These are phyloP conservation scores for Asterophora lycoperdoides DNA, from an alignment of 768 basidiomycete genomes.

Conservation along the genomic window DNA sequence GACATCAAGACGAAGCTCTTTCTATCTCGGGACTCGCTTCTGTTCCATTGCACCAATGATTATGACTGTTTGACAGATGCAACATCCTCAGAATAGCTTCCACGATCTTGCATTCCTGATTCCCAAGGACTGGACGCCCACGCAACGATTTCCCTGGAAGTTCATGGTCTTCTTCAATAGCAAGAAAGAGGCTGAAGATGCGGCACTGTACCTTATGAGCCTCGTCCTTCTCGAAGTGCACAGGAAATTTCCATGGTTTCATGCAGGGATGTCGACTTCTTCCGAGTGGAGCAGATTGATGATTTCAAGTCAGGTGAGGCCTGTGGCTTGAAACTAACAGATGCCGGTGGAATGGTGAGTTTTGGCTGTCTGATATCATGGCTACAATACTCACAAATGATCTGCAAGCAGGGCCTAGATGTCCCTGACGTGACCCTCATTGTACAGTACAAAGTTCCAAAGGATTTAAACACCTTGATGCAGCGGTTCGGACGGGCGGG, in stretches of 20 bases:
- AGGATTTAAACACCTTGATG: constrained; percentile 11
- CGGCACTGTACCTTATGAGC: not conserved
- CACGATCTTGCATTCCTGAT: constrained; percentile 5
- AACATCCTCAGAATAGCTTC: not conserved
- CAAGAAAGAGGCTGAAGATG: constrained; percentile 1
- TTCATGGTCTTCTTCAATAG: constrained; percentile 11
- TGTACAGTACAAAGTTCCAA: constrained; percentile 12
- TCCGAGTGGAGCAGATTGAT: constrained; percentile 5
- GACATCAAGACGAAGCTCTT: constrained; percentile 13
- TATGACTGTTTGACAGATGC: not conserved
- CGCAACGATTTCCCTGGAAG: not conserved
- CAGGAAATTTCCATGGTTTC: constrained; percentile 15
- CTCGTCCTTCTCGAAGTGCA: not conserved
- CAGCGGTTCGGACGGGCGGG: constrained; percentile 14
- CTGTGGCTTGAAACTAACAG: constrained; percentile 14
- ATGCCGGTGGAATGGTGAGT: constrained; percentile 15
- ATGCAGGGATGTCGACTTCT: constrained; percentile 14
- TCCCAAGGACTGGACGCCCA: not conserved
- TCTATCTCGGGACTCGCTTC: constrained; percentile 1
- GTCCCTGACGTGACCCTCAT: constrained; percentile 12
- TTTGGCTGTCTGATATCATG: too few relatives aligned
- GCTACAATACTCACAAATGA: too few relatives aligned
- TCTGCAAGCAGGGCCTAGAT: constrained; percentile 12
- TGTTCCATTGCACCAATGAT: constrained; percentile 8
- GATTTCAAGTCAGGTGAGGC: constrained; percentile 4